Evolutionary conservation across 148 eudicot species (phyloP), one percentile per base, ranked within the genome.

Genomic region (Selenicereus undatus): DNA sequence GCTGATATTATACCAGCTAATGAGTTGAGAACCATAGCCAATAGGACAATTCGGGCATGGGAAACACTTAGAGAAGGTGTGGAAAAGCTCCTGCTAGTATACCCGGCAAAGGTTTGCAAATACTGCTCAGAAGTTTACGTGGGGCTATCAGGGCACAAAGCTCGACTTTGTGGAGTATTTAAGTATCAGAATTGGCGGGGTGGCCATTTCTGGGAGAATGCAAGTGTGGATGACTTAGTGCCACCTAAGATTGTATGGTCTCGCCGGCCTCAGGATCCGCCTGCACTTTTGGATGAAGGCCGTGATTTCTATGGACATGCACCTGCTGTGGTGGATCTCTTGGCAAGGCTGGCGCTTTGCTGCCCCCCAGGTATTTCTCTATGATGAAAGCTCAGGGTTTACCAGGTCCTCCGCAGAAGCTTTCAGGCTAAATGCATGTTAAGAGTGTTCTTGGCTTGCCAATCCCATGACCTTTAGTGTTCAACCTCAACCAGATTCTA

Each of bases 121-220:
- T 76, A 90, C 78, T 97, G 99, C 74, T 87, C 92, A 2, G 98
- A 97, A 84, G 95, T 94, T 81, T 98, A 97, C 69, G 95, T 94
- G 60, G 98, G 99, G 17, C 94, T 91, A 17, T 94, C 98, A n/a
- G 99, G 99, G 60, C 99, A 97, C 79, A 92, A 80, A 78, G 97
- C 97, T 69, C 90, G 95, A 36, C 90, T 91, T 66, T 97, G 99
- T 86, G 99, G 98, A 54, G 90, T 97, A 45, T 97, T 97, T 9
- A 92, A 94, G 90, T 89, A 87, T 78, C 88, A 92, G 86, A 86
- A 84, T 77, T 92, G 88, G 87, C 93, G 87, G 54, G 98, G 99
- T 78, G 71, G 72, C 62, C 98, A 97, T 76, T 87, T 89, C 58
- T 96, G 98, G 98, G 77, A 90, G 86, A 97, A 86, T 85, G 98